Evolutionary conservation across 2,329 filamentous ascomycete genomes (phyloP).

Genomic region (Plenodomus biglobosus): DNA sequence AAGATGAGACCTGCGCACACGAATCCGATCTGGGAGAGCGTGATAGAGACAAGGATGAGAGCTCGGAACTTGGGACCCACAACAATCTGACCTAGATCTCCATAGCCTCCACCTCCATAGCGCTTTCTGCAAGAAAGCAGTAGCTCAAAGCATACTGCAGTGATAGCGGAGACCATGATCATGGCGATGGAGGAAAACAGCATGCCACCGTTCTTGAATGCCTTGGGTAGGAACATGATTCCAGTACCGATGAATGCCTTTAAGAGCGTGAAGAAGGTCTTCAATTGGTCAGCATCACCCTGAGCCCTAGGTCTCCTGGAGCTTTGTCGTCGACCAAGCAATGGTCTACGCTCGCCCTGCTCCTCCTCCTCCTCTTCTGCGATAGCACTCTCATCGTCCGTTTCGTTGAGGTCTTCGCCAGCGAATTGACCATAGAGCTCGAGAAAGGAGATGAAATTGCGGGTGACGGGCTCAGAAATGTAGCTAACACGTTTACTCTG

Average conservation of each 20-base stretch:
- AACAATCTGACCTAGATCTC: constrained; percentile 66
- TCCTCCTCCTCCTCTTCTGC: constrained; percentile 56
- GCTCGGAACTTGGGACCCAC: constrained; percentile 61
- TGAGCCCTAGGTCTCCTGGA: constrained; percentile 50
- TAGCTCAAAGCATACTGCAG: constrained; percentile 71
- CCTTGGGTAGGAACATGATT: constrained; percentile 80
- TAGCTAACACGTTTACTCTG: constrained; percentile 45
- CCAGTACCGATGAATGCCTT: constrained; percentile 80
- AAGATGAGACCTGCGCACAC: constrained; percentile 79
- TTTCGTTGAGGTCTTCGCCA: constrained; percentile 66
- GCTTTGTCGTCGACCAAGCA: constrained; percentile 60
- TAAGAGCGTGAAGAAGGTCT: constrained; percentile 76
- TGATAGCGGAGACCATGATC: constrained; percentile 64
- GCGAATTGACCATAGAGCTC: constrained; percentile 77
- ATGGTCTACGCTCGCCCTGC: constrained; percentile 61
- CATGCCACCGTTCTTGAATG: constrained; percentile 76
- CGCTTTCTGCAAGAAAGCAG: constrained; percentile 66
- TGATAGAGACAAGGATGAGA: constrained; percentile 69
- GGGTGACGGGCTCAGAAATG: constrained; percentile 60
- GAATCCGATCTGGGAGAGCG: constrained; percentile 74
- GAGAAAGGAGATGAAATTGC: constrained; percentile 74
- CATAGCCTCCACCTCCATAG: constrained; percentile 71
- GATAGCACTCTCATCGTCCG: constrained; percentile 59
- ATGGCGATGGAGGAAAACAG: constrained; percentile 72
- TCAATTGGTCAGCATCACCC: constrained; percentile 67